These are phyloP conservation scores for Parachaetomium inaequale DNA, from an alignment of 495 filamentous ascomycete species.

Conservation along the genomic window DNA sequence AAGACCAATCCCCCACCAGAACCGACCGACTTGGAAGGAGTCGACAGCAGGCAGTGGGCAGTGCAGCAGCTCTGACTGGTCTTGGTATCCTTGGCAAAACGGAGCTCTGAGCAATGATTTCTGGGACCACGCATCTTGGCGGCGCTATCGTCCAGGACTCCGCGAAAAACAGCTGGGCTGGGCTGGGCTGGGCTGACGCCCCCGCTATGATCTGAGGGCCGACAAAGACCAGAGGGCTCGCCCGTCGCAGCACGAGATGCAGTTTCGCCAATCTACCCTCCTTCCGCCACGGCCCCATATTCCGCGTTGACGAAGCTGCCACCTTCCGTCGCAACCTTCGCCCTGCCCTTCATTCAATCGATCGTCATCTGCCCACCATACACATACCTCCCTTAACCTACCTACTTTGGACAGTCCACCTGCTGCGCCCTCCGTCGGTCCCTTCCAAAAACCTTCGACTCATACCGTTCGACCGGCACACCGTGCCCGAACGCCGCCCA, in stretches of 20 bases:
- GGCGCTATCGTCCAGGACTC: neutral
- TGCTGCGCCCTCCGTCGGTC: neutral
- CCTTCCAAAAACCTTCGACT: neutral
- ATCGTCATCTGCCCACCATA: neutral
- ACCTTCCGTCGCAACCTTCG: neutral
- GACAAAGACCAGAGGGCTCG: neutral
- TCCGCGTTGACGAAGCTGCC: slow-evolving; percentile 16
- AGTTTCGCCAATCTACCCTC: slow-evolving; percentile 21
- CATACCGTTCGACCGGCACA: no score
- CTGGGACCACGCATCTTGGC: slow-evolving; percentile 11
- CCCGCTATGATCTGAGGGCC: slow-evolving; percentile 14
- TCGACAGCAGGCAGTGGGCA: neutral
- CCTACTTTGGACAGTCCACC: no score
- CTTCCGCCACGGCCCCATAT: slow-evolving; percentile 20
- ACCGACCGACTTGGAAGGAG: neutral
- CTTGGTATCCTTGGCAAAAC: slow-evolving; percentile 13
- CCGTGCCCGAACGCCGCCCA: slow-evolving; percentile 15
- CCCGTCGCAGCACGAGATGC: slow-evolving; percentile 24
- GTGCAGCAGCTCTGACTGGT: neutral
- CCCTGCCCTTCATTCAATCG: neutral
- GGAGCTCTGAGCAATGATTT: neutral
- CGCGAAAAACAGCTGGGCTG: slow-evolving; percentile 11
- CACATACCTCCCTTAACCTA: neutral
- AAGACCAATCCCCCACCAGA: neutral
- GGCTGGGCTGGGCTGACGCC: slow-evolving; percentile 12